phyloP scores from a whole-genome alignment of 192 early-diverging fungal species.

The Chytriomyces hyalinus region DNA sequence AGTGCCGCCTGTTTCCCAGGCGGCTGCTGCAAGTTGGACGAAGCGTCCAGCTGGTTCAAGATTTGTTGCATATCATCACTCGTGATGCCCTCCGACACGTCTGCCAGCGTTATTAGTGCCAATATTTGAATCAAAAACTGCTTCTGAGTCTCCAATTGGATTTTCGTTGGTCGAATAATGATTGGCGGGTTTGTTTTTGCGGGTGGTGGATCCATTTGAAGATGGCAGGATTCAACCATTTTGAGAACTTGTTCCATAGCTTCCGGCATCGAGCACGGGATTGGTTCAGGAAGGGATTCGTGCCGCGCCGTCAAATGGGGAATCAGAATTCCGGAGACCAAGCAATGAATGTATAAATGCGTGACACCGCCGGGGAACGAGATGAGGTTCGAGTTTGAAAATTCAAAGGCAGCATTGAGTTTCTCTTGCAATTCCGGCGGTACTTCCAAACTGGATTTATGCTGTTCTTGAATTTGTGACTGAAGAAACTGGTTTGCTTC shows the following conservation, averaged over 20 bases:
- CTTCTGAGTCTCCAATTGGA: constrained; percentile 2
- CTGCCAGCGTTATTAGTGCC: background rate
- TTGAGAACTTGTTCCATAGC: constrained; percentile 9
- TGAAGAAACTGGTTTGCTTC: background rate
- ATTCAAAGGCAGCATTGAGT: background rate
- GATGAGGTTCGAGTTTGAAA: background rate
- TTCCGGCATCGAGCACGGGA: constrained; percentile 4
- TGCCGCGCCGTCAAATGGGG: background rate
- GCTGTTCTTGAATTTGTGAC: background rate
- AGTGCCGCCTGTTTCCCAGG: background rate
- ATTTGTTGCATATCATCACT: background rate
- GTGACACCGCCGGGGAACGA: background rate
- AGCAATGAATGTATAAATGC: background rate
- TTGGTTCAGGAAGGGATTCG: constrained; percentile 12
- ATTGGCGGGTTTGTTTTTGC: background rate
- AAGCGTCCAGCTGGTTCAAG: background rate
- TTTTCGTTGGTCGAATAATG: constrained; percentile 5
- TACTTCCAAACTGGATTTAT: background rate
- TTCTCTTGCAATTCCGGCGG: background rate
- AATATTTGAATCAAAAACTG: constrained; percentile 1
- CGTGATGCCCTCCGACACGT: background rate
- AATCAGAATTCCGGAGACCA: constrained; percentile 3
- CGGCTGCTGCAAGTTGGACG: too few relatives aligned
- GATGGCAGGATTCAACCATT: constrained; percentile 2
- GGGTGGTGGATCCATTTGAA: background rate